phyloP scores from a whole-genome alignment of 2,329 filamentous ascomycete species.

The Nemania abortiva region DNA sequence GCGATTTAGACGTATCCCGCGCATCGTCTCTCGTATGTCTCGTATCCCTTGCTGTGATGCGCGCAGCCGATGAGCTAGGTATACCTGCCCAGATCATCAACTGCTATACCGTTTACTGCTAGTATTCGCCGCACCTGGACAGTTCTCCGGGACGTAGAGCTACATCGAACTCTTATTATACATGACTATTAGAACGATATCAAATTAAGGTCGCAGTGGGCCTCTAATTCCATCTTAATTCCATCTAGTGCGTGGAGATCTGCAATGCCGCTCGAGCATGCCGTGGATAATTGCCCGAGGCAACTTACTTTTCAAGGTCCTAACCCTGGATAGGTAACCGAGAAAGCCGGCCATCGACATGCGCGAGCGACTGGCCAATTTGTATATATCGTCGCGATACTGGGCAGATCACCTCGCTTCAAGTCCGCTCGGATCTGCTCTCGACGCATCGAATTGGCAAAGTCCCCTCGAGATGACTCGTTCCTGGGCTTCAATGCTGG shows the following conservation, averaged over 20 bases:
- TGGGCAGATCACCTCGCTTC: neutral
- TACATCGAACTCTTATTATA: neutral
- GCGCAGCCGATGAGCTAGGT: neutral
- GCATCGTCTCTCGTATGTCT: neutral
- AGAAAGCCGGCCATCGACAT: neutral
- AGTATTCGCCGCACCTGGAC: neutral
- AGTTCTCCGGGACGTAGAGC: neutral
- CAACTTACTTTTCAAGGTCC: neutral
- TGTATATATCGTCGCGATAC: neutral
- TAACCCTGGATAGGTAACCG: neutral
- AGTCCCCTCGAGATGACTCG: slow-evolving; percentile 33
- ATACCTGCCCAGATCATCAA: neutral
- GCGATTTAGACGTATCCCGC: too few species aligned
- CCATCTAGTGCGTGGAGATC: slow-evolving; percentile 1
- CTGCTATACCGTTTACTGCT: neutral
- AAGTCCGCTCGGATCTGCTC: neutral
- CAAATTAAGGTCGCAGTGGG: slow-evolving; percentile 2
- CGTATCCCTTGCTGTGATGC: neutral
- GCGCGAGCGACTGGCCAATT: neutral
- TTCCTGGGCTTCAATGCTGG: slow-evolving; percentile 16
- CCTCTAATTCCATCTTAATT: too few species aligned
- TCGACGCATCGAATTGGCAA: neutral
- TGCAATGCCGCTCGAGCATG: slow-evolving; percentile 3
- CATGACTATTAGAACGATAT: neutral
- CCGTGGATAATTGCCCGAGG: slow-evolving; percentile 9